Evolutionary conservation across 2,329 filamentous ascomycete genomes (phyloP).

Genomic region (Aspergillus awamori): DNA sequence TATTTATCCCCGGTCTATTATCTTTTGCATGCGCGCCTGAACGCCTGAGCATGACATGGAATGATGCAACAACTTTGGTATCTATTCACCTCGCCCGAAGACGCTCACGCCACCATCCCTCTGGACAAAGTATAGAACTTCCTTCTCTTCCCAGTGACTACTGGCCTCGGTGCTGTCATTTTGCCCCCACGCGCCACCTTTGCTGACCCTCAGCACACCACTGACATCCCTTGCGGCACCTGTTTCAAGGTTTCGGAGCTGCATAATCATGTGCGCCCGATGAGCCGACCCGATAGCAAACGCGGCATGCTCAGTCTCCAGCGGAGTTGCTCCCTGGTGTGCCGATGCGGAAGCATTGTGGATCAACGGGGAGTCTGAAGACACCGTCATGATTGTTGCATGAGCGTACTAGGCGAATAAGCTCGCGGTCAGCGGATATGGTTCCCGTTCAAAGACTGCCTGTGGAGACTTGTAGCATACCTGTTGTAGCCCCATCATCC

Average conservation of each 20-base stretch:
- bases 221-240: constrained; percentile 89
- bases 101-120: constrained; percentile 79
- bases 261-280: constrained; percentile 69
- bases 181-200: constrained; percentile 52
- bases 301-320: constrained; percentile 73
- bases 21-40: constrained; percentile 9
- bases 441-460: not conserved
- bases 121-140: constrained; percentile 79
- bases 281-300: constrained; percentile 75
- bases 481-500: constrained; percentile 64
- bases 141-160: constrained; percentile 57
- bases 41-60: constrained; percentile 8
- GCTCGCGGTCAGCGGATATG: constrained; percentile 13
- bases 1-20: constrained; percentile 14
- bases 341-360: constrained; percentile 44
- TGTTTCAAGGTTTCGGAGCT: constrained; percentile 77
- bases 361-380: constrained; percentile 75
- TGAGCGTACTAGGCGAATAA: constrained; percentile 57
- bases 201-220: constrained; percentile 78
- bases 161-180: constrained; percentile 32
- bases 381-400: constrained; percentile 66
- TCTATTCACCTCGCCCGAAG: constrained; percentile 75
- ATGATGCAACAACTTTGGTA: not conserved
- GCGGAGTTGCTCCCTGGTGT: constrained; percentile 57
- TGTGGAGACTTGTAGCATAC: constrained; percentile 50